Percentiles rank a stretch among this genome's conserved stretches.
Conservation (phyloP, 306 rosid species). For the Ormosia semicastrata region DNA sequence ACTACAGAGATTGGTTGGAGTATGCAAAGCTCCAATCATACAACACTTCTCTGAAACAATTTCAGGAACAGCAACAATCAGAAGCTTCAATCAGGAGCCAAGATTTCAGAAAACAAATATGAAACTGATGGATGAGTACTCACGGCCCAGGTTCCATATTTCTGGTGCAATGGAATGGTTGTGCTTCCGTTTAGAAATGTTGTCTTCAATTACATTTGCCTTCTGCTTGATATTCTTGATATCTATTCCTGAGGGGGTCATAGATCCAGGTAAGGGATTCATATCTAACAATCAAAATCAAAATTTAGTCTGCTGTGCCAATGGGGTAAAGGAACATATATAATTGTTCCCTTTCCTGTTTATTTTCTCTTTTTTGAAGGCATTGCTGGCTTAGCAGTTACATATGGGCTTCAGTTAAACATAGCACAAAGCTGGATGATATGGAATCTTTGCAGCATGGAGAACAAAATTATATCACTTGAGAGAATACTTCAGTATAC, state of each 20-base stretch:
- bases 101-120: conserved; percentile 45
- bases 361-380: conserved; percentile 9
- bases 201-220: conserved; percentile 49
- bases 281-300: background rate
- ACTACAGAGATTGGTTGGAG: conserved; percentile 49
- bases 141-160: conserved; percentile 44
- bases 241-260: conserved; percentile 49
- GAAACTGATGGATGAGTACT: conserved; percentile 47
- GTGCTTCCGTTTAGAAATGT: conserved; percentile 49
- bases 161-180: conserved; percentile 62
- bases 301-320: background rate
- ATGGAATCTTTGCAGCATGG: conserved; percentile 52
- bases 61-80: conserved; percentile 53
- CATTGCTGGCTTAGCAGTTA: conserved; percentile 63
- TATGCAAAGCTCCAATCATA: conserved; percentile 61
- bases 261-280: conserved; percentile 47
- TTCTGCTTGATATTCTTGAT: conserved; percentile 46
- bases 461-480: conserved; percentile 56
- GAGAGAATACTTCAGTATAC: conserved; percentile 60
- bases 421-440: conserved; percentile 40
- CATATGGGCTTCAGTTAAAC: conserved; percentile 56
- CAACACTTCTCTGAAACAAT: conserved; percentile 60
- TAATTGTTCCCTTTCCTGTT: background rate
- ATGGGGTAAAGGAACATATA: background rate
- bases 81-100: conserved; percentile 51